phyloP scores from a whole-genome alignment of 768 basidiomycete genomes.

The Postia placenta region DNA sequence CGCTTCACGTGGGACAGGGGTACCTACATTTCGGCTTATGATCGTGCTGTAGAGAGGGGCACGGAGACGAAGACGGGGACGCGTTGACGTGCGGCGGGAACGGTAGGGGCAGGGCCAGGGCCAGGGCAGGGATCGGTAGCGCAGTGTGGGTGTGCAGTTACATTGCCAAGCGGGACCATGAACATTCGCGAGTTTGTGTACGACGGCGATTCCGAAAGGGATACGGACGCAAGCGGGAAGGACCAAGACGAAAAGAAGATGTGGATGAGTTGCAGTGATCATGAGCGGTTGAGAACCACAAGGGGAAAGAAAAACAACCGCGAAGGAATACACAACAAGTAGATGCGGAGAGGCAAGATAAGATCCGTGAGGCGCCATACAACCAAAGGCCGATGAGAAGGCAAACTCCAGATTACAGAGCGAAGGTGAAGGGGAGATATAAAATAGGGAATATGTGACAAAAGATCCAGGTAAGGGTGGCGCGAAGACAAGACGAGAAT shows the following conservation, averaged over 20 bases:
- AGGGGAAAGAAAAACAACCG: conserved; percentile 1
- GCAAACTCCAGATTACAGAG: neutral
- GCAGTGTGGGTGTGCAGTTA: neutral
- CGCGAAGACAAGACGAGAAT: conserved; percentile 1
- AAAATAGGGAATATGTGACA: conserved; percentile 1
- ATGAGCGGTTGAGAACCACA: conserved; percentile 8
- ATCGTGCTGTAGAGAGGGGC: conserved; percentile 40
- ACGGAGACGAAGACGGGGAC: no score
- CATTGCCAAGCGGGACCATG: conserved; percentile 1
- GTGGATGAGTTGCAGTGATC: conserved; percentile 12
- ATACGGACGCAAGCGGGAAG: neutral
- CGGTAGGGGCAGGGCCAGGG: no score
- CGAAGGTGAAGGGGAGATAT: neutral
- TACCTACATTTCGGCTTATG: conserved; percentile 69
- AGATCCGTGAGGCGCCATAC: conserved; percentile 5
- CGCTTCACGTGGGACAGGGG: conserved; percentile 6
- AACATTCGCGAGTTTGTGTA: neutral
- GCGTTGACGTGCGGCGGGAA: no score
- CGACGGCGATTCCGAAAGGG: no score
- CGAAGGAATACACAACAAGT: conserved; percentile 9
- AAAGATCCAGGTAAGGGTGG: conserved; percentile 5
- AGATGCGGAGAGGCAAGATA: conserved; percentile 1
- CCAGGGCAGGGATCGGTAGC: neutral
- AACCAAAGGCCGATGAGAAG: no score
- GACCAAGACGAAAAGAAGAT: conserved; percentile 3